Evolutionary conservation across 2,329 filamentous ascomycete species (phyloP).

Genomic region (Calycina marina): DNA sequence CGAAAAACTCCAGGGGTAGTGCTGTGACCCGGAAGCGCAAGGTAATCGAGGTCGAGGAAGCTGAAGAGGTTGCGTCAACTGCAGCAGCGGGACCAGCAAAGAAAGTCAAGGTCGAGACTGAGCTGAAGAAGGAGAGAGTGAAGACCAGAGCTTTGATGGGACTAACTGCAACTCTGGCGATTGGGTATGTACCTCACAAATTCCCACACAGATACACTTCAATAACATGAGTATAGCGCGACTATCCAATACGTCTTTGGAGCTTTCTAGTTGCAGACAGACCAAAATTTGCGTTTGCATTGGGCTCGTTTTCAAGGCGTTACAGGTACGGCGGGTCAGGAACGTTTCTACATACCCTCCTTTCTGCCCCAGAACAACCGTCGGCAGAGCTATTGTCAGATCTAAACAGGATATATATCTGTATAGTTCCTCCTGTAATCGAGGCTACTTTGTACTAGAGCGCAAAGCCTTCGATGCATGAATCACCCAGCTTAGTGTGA

Average conservation of each 20-base stretch:
- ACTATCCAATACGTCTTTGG: conserved; percentile 22
- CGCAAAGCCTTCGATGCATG: too few species aligned
- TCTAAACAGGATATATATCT: too few species aligned
- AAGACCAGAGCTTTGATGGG: conserved; percentile 76
- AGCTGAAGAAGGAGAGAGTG: conserved; percentile 74
- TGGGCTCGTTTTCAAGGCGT: too few species aligned
- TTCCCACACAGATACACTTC: background rate
- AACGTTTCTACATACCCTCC: too few species aligned
- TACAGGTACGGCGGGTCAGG: too few species aligned
- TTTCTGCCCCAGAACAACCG: too few species aligned
- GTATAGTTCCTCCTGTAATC: too few species aligned
- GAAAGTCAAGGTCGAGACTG: conserved; percentile 60
- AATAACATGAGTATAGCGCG: conserved; percentile 16
- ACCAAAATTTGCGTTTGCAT: conserved; percentile 14
- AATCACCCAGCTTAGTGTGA: too few species aligned
- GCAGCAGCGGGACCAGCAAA: conserved; percentile 45
- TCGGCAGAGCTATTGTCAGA: too few species aligned
- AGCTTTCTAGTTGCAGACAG: too few species aligned
- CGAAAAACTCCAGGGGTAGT: conserved; percentile 11
- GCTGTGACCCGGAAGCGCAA: conserved; percentile 61
- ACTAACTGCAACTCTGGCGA: conserved; percentile 70
- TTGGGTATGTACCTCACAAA: conserved; percentile 56
- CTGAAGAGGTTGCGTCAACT: conserved; percentile 25
- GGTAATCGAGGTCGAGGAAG: conserved; percentile 31
- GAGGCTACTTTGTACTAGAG: too few species aligned